phyloP scores from a whole-genome alignment of 2,329 filamentous ascomycete genomes.

The Phyllosticta paracitricarpa region DNA sequence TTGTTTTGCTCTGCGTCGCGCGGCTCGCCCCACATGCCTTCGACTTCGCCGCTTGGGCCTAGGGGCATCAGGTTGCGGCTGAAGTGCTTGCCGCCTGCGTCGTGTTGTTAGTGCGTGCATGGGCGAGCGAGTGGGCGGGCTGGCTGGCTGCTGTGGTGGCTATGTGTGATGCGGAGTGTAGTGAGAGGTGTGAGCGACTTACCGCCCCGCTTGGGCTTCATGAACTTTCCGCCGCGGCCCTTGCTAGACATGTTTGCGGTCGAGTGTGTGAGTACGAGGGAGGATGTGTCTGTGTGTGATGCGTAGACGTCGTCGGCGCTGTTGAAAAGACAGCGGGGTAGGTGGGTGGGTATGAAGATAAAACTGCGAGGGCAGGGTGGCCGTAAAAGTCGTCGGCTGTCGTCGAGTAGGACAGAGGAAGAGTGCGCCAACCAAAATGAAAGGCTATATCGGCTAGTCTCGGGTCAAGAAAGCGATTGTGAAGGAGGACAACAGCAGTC shows the following conservation, averaged over 20 bases:
- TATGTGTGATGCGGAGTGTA: not conserved
- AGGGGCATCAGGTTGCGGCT: conserved; percentile 82
- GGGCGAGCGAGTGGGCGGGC: too few species aligned
- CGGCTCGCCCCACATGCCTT: conserved; percentile 68
- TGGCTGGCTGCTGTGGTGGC: not conserved
- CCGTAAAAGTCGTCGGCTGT: not conserved
- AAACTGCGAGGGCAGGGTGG: not conserved
- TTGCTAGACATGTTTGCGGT: conserved; percentile 41
- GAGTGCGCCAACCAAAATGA: too few species aligned
- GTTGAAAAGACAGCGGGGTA: not conserved
- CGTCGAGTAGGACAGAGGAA: not conserved
- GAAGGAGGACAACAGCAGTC: too few species aligned
- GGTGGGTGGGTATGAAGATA: not conserved
- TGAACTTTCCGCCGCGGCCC: conserved; percentile 86
- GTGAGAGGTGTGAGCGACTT: conserved; percentile 18
- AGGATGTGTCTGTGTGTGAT: not conserved
- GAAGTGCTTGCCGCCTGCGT: conserved; percentile 82
- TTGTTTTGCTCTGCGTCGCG: conserved; percentile 36
- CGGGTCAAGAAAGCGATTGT: not conserved
- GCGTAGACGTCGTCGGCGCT: not conserved
- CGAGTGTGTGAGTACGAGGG: not conserved
- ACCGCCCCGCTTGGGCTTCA: conserved; percentile 90
- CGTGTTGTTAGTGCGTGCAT: not conserved
- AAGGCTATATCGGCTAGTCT: too few species aligned
- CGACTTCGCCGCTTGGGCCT: conserved; percentile 78